phyloP scores from a whole-genome alignment of 2,329 filamentous ascomycete genomes.

The Arachnomyces sp. region DNA sequence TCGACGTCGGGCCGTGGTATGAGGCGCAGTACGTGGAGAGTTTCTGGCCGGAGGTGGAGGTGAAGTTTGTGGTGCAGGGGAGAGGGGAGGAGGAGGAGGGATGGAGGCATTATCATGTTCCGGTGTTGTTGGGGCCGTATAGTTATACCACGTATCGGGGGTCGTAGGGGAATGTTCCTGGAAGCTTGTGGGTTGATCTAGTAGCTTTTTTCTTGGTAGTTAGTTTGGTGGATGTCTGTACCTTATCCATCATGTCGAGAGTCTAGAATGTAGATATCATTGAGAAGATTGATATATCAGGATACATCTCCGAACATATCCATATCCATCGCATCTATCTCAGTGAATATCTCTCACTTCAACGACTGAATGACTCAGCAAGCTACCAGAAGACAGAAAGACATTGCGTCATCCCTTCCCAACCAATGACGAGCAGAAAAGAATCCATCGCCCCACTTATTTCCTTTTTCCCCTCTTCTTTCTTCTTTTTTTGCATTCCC shows the following conservation, averaged over 20 bases:
- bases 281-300: not conserved
- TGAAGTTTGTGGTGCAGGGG: constrained; percentile 43
- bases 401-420: constrained; percentile 8
- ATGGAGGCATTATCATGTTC: constrained; percentile 45
- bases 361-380: not conserved
- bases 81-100: constrained; percentile 33
- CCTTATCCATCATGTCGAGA: not conserved
- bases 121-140: constrained; percentile 44
- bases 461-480: constrained; percentile 9
- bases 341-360: too few species aligned
- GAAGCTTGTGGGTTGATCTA: not conserved
- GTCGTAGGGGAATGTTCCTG: constrained; percentile 30
- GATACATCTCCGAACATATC: not conserved
- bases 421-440: too few species aligned
- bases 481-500: constrained; percentile 8
- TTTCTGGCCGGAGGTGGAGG: constrained; percentile 45
- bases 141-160: constrained; percentile 46
- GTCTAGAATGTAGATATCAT: too few species aligned
- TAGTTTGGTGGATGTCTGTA: constrained; percentile 1
- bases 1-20: constrained; percentile 41
- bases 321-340: not conserved
- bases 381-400: not conserved
- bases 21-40: constrained; percentile 40
- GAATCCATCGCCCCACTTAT: not conserved
- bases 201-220: not conserved